Evolutionary conservation across 2,329 filamentous ascomycete genomes (phyloP).

Genomic region (Xylaria sp.): DNA sequence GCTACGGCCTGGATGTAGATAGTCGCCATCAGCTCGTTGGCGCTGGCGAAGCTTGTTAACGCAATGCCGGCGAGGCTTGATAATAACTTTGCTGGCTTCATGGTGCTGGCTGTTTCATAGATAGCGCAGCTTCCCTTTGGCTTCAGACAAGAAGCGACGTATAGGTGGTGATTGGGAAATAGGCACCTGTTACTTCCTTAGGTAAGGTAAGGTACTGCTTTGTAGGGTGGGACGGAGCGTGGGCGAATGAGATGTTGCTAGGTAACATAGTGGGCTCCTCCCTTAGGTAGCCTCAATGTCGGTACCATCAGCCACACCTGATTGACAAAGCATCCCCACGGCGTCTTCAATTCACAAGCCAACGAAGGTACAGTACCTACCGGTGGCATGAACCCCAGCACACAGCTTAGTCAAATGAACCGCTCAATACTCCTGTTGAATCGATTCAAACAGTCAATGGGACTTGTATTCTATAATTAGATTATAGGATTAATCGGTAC

Average conservation of each 20-base stretch:
- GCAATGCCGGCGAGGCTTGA: constrained; percentile 49
- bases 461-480: constrained; percentile 7
- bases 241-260: no score
- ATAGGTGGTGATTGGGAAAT: neutral
- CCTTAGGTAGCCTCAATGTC: no score
- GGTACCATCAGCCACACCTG: no score
- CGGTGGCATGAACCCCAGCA: neutral
- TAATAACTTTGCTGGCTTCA: constrained; percentile 51
- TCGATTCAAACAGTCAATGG: neutral
- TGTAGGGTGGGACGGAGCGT: neutral
- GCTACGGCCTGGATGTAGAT: constrained; percentile 61
- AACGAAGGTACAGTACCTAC: no score
- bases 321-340: no score
- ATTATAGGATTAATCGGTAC: constrained; percentile 1
- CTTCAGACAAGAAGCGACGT: constrained; percentile 5
- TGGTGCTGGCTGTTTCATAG: constrained; percentile 44
- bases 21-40: constrained; percentile 51
- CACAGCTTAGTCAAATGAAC: neutral
- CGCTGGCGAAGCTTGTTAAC: constrained; percentile 45
- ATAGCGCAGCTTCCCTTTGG: neutral
- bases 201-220: neutral
- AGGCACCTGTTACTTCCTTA: no score
- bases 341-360: no score
- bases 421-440: neutral
- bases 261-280: no score